Conservation (phyloP, 2,329 filamentous ascomycete genomes). For the Rhynchosporium secalis region DNA sequence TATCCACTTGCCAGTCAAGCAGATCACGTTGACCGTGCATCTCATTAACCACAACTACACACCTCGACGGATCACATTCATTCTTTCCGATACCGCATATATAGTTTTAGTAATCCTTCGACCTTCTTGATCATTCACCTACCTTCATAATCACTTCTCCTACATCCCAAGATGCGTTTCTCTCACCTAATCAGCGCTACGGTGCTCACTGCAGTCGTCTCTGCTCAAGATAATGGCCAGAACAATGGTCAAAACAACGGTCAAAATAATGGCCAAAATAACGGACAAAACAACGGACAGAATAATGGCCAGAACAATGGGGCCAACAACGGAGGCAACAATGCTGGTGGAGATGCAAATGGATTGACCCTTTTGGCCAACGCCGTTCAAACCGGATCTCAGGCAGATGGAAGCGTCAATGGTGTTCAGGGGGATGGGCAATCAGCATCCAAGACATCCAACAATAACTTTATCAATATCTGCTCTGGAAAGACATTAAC, state of each 20-base stretch:
- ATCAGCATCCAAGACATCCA: constrained; percentile 34
- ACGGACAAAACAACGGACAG: constrained; percentile 23
- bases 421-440: constrained; percentile 34
- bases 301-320: constrained; percentile 24
- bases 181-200: constrained; percentile 31
- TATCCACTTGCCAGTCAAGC: constrained; percentile 40
- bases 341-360: constrained; percentile 13
- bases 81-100: constrained; percentile 28
- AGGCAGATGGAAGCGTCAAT: constrained; percentile 34
- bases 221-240: constrained; percentile 26
- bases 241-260: constrained; percentile 27
- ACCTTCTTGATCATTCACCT: neutral
- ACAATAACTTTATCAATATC: constrained; percentile 41
- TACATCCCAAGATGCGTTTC: constrained; percentile 36
- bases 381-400: constrained; percentile 37
- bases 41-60: constrained; percentile 34
- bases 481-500: constrained; percentile 50
- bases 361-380: constrained; percentile 33
- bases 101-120: constrained; percentile 23
- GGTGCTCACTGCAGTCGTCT: constrained; percentile 30
- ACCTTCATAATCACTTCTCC: constrained; percentile 4
- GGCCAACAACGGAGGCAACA: constrained; percentile 30
- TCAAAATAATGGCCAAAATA: constrained; percentile 23
- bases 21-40: constrained; percentile 43
- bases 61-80: constrained; percentile 40